Evolutionary conservation across 208 protist species (phyloP).

Genomic region (Trypanosoma grayi): DNA sequence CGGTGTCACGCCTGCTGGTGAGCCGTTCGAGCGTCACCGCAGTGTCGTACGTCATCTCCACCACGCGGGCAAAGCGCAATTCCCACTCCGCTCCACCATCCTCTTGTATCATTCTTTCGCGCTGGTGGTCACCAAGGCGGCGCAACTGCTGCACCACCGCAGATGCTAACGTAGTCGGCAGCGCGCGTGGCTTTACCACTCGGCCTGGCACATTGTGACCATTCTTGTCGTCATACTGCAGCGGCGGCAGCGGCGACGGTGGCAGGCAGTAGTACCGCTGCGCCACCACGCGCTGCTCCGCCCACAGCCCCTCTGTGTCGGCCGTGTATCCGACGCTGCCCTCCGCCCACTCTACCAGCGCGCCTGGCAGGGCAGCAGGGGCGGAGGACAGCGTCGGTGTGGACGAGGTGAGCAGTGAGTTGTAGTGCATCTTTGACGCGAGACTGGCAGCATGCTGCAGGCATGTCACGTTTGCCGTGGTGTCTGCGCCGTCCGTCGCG

Average conservation of each 20-base stretch:
- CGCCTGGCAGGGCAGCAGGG: conserved; percentile 12
- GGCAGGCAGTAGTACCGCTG: conserved; percentile 48
- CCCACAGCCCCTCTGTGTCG: conserved; percentile 56
- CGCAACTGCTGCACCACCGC: conserved; percentile 43
- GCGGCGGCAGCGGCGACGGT: conserved; percentile 13
- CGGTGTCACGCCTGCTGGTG: background rate
- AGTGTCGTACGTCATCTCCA: conserved; percentile 6
- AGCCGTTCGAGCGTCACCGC: background rate
- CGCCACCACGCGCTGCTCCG: conserved; percentile 42
- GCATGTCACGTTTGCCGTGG: background rate
- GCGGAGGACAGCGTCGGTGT: background rate
- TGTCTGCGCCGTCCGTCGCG: background rate
- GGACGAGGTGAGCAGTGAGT: background rate
- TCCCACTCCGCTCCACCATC: background rate
- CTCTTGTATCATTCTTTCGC: background rate
- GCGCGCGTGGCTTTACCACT: background rate
- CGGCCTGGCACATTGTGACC: background rate
- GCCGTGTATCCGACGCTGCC: conserved; percentile 58
- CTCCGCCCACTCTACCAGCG: conserved; percentile 59
- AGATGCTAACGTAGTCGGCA: conserved; percentile 35
- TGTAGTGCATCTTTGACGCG: conserved; percentile 7
- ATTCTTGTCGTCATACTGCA: background rate
- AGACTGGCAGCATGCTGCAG: conserved; percentile 10
- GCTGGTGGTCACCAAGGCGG: conserved; percentile 29
- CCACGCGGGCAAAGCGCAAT: conserved; percentile 22